Percentiles rank a stretch among this genome's conserved stretches.
phyloP scores from a whole-genome alignment of 768 basidiomycete genomes.

The Plicaturopsis crispa region DNA sequence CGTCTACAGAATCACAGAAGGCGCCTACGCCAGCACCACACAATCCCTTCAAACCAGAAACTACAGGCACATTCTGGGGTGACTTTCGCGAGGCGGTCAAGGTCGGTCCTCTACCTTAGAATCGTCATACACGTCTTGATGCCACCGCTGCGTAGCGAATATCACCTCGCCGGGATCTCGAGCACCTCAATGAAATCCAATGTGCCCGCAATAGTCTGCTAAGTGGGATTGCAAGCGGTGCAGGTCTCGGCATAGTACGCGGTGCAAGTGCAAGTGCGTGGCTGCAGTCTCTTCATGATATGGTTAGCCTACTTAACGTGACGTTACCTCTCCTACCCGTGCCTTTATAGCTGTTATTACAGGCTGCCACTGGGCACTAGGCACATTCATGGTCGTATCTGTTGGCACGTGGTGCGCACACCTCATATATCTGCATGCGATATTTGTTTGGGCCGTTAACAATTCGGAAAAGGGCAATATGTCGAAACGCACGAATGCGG shows the following conservation, averaged over 20 bases:
- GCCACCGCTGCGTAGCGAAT: no score
- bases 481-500: no score
- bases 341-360: slow-evolving; percentile 43
- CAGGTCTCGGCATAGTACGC: slow-evolving; percentile 69
- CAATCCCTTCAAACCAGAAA: no score
- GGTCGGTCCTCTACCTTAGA: no score
- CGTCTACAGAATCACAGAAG: no score
- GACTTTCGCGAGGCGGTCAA: no score
- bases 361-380: slow-evolving; percentile 76
- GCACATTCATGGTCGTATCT: slow-evolving; percentile 63
- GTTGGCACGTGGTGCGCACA: slow-evolving; percentile 58
- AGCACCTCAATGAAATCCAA: slow-evolving; percentile 61
- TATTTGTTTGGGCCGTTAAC: no score
- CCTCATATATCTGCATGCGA: background rate
- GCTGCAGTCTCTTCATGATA: background rate
- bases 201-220: slow-evolving; percentile 73
- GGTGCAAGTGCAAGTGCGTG: slow-evolving; percentile 56
- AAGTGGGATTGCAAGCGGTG: slow-evolving; percentile 73
- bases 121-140: no score
- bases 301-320: no score
- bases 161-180: slow-evolving; percentile 55
- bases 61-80: no score
- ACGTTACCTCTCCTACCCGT: slow-evolving; percentile 5
- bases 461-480: no score
- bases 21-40: no score